Evolutionary conservation across 177 flowering plant genomes (phyloP).

Genomic region (Vitis hybrid): DNA sequence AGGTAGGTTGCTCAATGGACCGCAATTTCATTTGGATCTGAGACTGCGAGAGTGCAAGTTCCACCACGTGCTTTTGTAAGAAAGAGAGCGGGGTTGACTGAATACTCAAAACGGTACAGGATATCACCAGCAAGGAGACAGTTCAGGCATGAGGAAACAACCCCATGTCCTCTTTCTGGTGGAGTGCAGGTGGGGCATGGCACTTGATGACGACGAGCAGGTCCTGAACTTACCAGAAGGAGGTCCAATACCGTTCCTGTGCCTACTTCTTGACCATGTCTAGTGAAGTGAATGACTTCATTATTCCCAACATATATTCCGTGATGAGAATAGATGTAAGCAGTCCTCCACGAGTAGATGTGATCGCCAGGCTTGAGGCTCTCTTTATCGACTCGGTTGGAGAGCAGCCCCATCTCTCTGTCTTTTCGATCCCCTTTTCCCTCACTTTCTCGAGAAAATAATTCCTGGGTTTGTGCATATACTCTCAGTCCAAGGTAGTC

Average conservation of each 20-base stretch:
- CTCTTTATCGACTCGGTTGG: constrained; percentile 36
- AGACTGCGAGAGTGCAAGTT: constrained; percentile 71
- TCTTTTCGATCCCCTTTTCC: not conserved
- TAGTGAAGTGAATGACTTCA: constrained; percentile 86
- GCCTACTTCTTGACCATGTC: constrained; percentile 91
- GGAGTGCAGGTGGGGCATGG: constrained; percentile 62
- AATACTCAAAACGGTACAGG: constrained; percentile 63
- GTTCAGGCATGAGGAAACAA: constrained; percentile 58
- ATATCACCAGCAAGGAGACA: constrained; percentile 73
- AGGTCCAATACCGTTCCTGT: constrained; percentile 85
- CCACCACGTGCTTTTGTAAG: constrained; percentile 72
- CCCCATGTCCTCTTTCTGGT: constrained; percentile 44
- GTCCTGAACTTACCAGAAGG: constrained; percentile 65
- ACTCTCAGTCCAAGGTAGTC: too few species aligned
- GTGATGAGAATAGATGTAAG: constrained; percentile 74
- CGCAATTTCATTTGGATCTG: constrained; percentile 48
- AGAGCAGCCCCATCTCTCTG: constrained; percentile 32
- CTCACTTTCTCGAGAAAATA: not conserved
- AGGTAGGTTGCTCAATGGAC: constrained; percentile 57
- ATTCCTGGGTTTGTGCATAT: not conserved
- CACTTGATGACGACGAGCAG: constrained; percentile 42
- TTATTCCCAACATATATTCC: constrained; percentile 82
- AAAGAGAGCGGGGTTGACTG: constrained; percentile 53
- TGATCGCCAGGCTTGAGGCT: constrained; percentile 78
- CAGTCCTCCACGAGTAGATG: constrained; percentile 72